Base-by-base conservation (phyloP, 1,139 yeast genomes). In the Zygosaccharomyces sapae region DNA sequence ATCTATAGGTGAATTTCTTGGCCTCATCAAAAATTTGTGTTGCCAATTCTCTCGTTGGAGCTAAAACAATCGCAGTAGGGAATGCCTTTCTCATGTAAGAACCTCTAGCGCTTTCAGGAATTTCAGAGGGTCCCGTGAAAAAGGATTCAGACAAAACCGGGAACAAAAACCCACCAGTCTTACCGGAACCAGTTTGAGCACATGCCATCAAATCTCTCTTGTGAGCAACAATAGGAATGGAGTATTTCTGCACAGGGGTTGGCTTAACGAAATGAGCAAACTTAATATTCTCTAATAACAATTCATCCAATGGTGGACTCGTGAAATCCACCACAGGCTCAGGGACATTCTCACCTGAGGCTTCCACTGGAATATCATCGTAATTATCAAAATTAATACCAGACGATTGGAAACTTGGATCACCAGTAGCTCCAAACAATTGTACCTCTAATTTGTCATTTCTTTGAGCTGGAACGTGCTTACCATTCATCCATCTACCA, bases 171-270 rank as follows among this genome's bases (percentile, higher is more conserved):
- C 98, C 99, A 78, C 98, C 97, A 68, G 99, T 92, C 77, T 92
- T 92, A 80, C 99, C 99, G 49, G 97, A 90, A 86, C 94, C 97
- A 62, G 98, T 92, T 77, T 92, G 98, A 55, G 98, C 98, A 83
- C 98, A 92, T 40, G 98, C 98, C 98, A 92, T 92, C 74, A 92
- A 82, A 73, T 92, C 99, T 75, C 98, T 84, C 63, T 96, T 95
- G 46, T 76, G 82, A 52, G 95, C 89, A 58, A 94, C 96, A 63
- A 94, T 92, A 56, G 99, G 98, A 58, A 92, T 88, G 43, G 98
- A 92, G 77, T 92, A 92, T 73, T 92, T 92, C 71, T 92, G 99
- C 50, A 92, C 99, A 45, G 99, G 99, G 37, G 99, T 92, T 64
- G 98, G 98, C 72, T 79, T 88, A 56, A 86, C 81, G 77, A 92